Percentiles rank a stretch among this genome's conserved stretches.
phyloP scores from a whole-genome alignment of 768 basidiomycete species.

The Tricholomella constricta region DNA sequence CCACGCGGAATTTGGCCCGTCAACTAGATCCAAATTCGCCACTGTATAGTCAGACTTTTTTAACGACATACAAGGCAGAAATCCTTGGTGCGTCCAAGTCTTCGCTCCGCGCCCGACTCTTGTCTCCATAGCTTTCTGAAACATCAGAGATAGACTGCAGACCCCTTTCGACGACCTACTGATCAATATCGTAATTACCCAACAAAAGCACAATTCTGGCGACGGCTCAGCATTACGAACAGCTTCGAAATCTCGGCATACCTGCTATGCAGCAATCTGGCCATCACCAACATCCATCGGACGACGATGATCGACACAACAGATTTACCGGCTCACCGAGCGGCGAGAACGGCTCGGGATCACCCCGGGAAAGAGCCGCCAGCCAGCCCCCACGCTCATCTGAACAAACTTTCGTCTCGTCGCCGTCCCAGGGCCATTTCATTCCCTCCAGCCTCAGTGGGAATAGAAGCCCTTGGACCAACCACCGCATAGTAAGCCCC shows the following conservation, averaged over 20 bases:
- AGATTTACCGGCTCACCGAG: conserved; percentile 50
- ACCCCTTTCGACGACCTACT: conserved; percentile 11
- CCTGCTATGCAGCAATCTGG: conserved; percentile 30
- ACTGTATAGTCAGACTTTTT: conserved; percentile 16
- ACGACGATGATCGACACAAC: conserved; percentile 63
- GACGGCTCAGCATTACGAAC: conserved; percentile 23
- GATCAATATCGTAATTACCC: conserved; percentile 15
- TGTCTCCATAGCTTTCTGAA: conserved; percentile 3
- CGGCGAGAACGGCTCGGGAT: conserved; percentile 43
- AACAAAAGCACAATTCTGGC: conserved; percentile 22
- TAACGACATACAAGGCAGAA: conserved; percentile 16
- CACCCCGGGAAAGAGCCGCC: conserved; percentile 63
- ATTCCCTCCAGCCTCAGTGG: conserved; percentile 53
- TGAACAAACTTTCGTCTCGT: conserved; percentile 47
- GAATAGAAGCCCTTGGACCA: conserved; percentile 43
- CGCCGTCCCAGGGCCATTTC: conserved; percentile 53
- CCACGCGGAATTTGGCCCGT: conserved; percentile 5
- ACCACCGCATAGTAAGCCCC: conserved; percentile 48
- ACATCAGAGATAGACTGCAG: conserved; percentile 9
- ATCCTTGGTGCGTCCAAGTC: conserved; percentile 16
- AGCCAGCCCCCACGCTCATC: conserved; percentile 67
- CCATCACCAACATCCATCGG: conserved; percentile 34
- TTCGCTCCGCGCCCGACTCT: background rate
- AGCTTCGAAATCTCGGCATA: conserved; percentile 23
- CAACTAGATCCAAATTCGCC: conserved; percentile 19